These are phyloP conservation scores for Artemisia argyi DNA, from an alignment of 129 eudicot genomes.

Conservation along the genomic window DNA sequence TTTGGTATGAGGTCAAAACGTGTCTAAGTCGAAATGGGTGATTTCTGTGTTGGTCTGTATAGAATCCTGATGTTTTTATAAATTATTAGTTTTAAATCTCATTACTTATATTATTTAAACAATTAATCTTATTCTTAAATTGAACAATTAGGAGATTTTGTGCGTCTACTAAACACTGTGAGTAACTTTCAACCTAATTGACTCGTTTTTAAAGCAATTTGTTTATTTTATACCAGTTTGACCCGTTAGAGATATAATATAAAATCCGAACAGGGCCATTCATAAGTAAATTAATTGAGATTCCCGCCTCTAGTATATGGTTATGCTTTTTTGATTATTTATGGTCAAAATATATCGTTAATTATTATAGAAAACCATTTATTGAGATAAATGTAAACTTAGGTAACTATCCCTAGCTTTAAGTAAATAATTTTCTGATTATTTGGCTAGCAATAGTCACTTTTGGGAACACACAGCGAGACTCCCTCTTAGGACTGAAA, in stretches of 20 bases:
- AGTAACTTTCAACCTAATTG: background rate
- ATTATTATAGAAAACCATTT: background rate
- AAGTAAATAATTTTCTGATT: slow-evolving; percentile 3
- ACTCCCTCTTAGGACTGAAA: background rate
- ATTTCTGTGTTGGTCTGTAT: too few relatives aligned
- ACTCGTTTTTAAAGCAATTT: background rate
- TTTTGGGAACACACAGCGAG: background rate
- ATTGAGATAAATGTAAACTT: slow-evolving; percentile 2
- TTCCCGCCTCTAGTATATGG: background rate
- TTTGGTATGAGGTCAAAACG: too few relatives aligned
- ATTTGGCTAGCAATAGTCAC: background rate
- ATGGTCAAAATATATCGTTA: background rate
- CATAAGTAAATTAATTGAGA: background rate
- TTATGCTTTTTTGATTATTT: background rate
- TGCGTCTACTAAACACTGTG: background rate
- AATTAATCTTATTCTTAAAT: background rate
- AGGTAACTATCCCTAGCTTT: slow-evolving; percentile 1
- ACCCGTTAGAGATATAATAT: background rate
- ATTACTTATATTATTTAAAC: background rate
- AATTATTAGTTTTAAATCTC: too few relatives aligned
- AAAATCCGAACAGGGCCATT: background rate
- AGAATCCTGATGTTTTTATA: too few relatives aligned
- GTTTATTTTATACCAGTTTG: background rate
- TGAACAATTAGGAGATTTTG: background rate
- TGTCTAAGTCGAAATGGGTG: too few relatives aligned